Conservation (phyloP, 305 asterid genomes). For the Solanum chacoense region DNA sequence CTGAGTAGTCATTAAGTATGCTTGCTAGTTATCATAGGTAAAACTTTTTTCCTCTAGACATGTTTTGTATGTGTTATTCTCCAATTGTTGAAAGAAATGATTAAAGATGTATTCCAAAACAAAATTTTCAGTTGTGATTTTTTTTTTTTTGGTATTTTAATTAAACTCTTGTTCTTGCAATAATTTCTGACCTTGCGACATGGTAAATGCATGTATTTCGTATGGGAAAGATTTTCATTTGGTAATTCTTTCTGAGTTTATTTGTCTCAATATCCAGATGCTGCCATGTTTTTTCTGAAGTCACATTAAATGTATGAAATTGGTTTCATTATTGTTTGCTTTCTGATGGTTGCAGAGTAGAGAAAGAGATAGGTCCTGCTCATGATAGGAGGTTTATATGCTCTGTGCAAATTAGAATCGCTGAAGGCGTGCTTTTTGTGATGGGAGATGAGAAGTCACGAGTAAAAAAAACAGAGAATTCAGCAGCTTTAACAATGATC, state of each 20-base stretch:
- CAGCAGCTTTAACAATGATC: constrained; percentile 70
- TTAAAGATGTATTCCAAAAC: neutral
- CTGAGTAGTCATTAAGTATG: neutral
- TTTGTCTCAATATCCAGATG: neutral
- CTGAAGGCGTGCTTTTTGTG: neutral
- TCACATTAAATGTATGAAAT: neutral
- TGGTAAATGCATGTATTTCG: neutral
- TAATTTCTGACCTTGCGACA: neutral
- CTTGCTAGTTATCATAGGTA: neutral
- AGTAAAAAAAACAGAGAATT: constrained; percentile 53
- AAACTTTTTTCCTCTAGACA: no score
- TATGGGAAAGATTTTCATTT: neutral
- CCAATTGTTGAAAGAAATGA: neutral
- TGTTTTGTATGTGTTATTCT: neutral
- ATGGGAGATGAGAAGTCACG: constrained; percentile 43
- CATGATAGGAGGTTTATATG: constrained; percentile 18
- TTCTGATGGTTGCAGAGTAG: constrained; percentile 12
- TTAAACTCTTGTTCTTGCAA: neutral
- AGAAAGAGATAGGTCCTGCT: constrained; percentile 19
- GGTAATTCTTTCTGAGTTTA: neutral
- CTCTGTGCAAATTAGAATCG: constrained; percentile 13
- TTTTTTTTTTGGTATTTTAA: neutral
- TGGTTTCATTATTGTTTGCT: neutral
- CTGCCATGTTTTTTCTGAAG: neutral
- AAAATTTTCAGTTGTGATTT: neutral